Evolutionary conservation across 306 rosid species (phyloP).

Genomic region (Quillaja saponaria): DNA sequence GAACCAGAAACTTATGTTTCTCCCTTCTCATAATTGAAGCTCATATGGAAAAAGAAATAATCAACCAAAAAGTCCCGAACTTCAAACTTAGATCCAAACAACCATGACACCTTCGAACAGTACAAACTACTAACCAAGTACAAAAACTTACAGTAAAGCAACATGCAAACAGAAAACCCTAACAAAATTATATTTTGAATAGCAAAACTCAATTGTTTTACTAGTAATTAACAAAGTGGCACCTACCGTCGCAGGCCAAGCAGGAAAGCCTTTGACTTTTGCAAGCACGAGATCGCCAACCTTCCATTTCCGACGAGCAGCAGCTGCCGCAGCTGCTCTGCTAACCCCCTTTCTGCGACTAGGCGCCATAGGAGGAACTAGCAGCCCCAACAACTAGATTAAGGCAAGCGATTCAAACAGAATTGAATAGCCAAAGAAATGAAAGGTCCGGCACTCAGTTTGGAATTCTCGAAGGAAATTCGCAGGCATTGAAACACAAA

Average conservation of each 20-base stretch:
- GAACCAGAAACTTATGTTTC: not conserved
- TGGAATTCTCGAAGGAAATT: conserved; percentile 33
- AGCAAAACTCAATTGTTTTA: not conserved
- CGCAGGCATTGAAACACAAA: conserved; percentile 66
- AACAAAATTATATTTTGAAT: conserved; percentile 19
- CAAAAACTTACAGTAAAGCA: conserved; percentile 8
- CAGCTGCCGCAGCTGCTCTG: conserved; percentile 80
- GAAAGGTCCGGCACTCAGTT: conserved; percentile 42
- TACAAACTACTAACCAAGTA: conserved; percentile 25
- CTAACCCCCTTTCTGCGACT: conserved; percentile 73
- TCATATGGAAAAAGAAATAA: not conserved
- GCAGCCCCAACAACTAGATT: conserved; percentile 38
- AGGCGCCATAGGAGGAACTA: conserved; percentile 66
- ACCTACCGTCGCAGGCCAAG: conserved; percentile 95
- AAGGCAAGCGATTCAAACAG: conserved; percentile 37
- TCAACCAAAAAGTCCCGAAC: not conserved
- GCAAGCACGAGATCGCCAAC: conserved; percentile 98
- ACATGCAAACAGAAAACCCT: conserved; percentile 40
- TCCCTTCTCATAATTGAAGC: not conserved
- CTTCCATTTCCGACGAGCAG: conserved; percentile 86
- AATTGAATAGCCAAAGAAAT: conserved; percentile 31
- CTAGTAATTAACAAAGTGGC: not conserved
- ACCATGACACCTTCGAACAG: not conserved
- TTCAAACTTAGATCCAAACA: conserved; percentile 37
- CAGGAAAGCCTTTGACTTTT: conserved; percentile 92